Base-by-base conservation (phyloP, 2,329 filamentous ascomycete species). In the Colletotrichum zoysiae region DNA sequence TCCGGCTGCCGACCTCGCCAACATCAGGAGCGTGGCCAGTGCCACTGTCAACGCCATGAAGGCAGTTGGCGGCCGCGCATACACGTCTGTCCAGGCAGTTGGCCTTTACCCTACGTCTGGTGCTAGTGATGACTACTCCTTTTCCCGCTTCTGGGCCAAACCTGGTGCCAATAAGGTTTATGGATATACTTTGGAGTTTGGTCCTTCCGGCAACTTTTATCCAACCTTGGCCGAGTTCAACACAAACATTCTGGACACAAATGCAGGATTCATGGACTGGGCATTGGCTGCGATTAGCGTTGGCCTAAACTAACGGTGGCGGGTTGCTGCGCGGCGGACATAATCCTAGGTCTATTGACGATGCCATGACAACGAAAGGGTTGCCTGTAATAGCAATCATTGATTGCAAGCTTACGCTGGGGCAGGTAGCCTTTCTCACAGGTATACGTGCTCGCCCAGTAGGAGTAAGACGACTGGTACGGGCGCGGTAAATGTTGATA, bases 231-330 rank as follows among this genome's bases (percentile, higher is more conserved):
- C 78, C 50, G 81, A 83, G 77, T 84, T 79, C 63, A 78, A 81
- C 23, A 77, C 80, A 66, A 83, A 83, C 60, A 82, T 83, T 60
- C 70, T 82, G 42, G 82, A 83, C 64, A 84, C 81, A 0, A 82
- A 80, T 70, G 81, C 81, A 9, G 82, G 81, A 0, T 83, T 83
- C 55, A 83, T 82, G 81, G 81, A 83, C 60, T 83, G 79, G 70
- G 77, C 79, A 12, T 75, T 83, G 16, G 78, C 78, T 50, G 74
- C 74, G 7, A 72, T 75, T 7, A 61, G 56, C 48, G 74, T 90
- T 30, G 69, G 69, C 42, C 9, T 71, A 14, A 26, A 44, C 23
- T 70, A 44, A 56, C 9, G 30, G 35, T 16, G 1, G 11, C 2
- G n/a, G 7, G 6, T 4, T 30, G 2, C 30, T 20, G 20, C 3